Evolutionary conservation across 23 red algal genomes (phyloP).

Genomic region (Gracilariopsis chorda): DNA sequence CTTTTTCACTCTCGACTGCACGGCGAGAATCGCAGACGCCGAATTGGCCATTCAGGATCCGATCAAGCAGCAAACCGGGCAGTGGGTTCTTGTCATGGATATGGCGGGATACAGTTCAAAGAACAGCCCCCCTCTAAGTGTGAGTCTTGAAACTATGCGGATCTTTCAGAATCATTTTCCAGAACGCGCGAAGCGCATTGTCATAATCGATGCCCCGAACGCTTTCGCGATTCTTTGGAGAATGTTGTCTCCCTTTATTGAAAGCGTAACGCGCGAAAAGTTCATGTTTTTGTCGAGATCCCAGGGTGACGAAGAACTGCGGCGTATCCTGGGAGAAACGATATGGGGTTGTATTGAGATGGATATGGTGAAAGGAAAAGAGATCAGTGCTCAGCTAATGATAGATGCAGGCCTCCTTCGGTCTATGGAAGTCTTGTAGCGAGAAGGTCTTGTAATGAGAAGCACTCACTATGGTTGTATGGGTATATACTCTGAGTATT

Average conservation of each 20-base stretch:
- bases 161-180: conserved; percentile 58
- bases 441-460: too few species aligned
- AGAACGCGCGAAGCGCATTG: conserved; percentile 39
- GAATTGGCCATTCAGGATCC: background rate
- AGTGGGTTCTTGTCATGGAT: conserved; percentile 56
- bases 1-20: conserved; percentile 36
- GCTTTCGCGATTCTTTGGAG: conserved; percentile 37
- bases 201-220: conserved; percentile 26
- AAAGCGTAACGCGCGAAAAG: conserved; percentile 22
- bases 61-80: background rate
- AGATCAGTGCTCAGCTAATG: conserved; percentile 26
- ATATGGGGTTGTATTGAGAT: conserved; percentile 30
- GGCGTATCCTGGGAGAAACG: background rate
- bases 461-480: too few species aligned
- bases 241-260: conserved; percentile 23
- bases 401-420: conserved; percentile 4
- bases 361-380: conserved; percentile 16
- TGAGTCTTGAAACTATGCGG: conserved; percentile 33
- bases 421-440: background rate
- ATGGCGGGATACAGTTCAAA: conserved; percentile 49
- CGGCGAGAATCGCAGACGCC: conserved; percentile 24
- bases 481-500: too few species aligned
- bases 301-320: background rate
- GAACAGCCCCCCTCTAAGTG: conserved; percentile 34
- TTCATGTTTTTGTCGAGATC: conserved; percentile 15